Conservation (phyloP, 306 rosid genomes). For the Lathyrus oleraceus region DNA sequence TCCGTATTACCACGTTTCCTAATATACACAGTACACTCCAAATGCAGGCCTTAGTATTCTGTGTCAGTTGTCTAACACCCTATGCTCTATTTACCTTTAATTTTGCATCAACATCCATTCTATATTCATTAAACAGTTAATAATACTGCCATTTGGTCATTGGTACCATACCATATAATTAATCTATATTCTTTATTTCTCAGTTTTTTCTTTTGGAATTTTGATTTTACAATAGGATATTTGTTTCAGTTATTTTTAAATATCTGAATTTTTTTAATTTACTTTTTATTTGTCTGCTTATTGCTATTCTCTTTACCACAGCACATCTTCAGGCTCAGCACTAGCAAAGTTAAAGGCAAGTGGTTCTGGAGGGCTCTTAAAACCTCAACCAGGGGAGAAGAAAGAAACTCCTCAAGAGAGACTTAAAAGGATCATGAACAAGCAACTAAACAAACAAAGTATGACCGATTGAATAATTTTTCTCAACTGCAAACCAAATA, state of each 20-base stretch:
- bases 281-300: not conserved
- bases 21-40: not conserved
- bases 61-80: not conserved
- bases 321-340: constrained; percentile 69
- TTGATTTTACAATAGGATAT: not conserved
- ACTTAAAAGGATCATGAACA: constrained; percentile 97
- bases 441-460: constrained; percentile 93
- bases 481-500: constrained; percentile 30
- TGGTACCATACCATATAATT: not conserved
- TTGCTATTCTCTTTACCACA: constrained; percentile 40
- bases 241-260: not conserved
- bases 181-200: not conserved
- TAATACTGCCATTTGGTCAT: not conserved
- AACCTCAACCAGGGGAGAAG: constrained; percentile 81
- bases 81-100: not conserved
- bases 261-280: constrained; percentile 19
- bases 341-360: constrained; percentile 77
- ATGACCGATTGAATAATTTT: constrained; percentile 37
- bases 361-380: constrained; percentile 69
- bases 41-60: not conserved
- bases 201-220: not conserved
- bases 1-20: not conserved
- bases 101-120: constrained; percentile 8
- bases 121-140: not conserved
- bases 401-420: constrained; percentile 99